These are phyloP conservation scores for Cyclocybe aegerita DNA, from an alignment of 768 basidiomycete genomes.

Conservation along the genomic window DNA sequence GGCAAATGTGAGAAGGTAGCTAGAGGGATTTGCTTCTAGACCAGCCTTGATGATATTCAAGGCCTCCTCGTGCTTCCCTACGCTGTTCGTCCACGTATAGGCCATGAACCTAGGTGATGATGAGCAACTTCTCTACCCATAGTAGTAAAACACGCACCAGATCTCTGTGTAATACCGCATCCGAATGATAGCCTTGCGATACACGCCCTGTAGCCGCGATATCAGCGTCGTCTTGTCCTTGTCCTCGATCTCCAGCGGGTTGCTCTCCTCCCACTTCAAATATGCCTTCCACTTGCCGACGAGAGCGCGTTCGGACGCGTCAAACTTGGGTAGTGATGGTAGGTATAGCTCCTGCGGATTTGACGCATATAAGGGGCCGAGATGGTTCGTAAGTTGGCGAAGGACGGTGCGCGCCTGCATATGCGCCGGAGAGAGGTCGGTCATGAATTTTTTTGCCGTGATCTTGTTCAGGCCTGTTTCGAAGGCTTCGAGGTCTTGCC, in stretches of 20 bases:
- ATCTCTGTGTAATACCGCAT: conserved; percentile 96
- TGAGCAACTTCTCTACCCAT: not conserved
- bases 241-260: conserved; percentile 90
- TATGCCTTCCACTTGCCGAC: conserved; percentile 91
- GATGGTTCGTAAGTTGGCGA: conserved; percentile 73
- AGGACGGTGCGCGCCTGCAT: conserved; percentile 94
- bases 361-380: conserved; percentile 58
- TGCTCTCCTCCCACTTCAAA: conserved; percentile 93
- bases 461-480: conserved; percentile 88
- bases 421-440: conserved; percentile 87
- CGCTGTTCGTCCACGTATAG: conserved; percentile 73
- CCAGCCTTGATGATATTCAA: conserved; percentile 78
- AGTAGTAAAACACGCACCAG: conserved; percentile 53
- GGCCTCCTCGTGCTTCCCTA: conserved; percentile 82
- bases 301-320: conserved; percentile 65
- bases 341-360: conserved; percentile 49
- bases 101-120: conserved; percentile 79
- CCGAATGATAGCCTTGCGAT: conserved; percentile 85
- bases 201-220: conserved; percentile 75
- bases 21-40: conserved; percentile 82
- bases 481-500: conserved; percentile 93
- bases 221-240: conserved; percentile 69
- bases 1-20: conserved; percentile 88
- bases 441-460: conserved; percentile 95
- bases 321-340: conserved; percentile 73